Conservation (phyloP, 495 filamentous ascomycete genomes). For the Talaromyces proteolyticus region DNA sequence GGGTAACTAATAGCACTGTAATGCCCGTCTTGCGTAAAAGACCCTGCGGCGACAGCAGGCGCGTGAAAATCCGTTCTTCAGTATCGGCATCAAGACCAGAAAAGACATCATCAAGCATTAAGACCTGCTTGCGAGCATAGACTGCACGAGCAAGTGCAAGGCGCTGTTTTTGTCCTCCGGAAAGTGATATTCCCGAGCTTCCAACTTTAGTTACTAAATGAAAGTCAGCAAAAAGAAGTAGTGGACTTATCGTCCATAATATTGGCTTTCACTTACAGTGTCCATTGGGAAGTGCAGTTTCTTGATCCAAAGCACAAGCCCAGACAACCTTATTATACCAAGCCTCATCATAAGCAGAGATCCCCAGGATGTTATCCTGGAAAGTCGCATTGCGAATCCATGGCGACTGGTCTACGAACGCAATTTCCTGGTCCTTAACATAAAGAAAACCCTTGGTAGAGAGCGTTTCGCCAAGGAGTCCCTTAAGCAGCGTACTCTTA, state of each 20-base stretch:
- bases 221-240: neutral
- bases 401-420: conserved; percentile 46
- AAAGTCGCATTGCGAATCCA: conserved; percentile 56
- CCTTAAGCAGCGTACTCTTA: conserved; percentile 21
- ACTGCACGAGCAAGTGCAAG: conserved; percentile 55
- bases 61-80: conserved; percentile 52
- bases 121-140: conserved; percentile 44
- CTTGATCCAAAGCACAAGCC: conserved; percentile 52
- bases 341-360: conserved; percentile 42
- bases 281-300: conserved; percentile 55
- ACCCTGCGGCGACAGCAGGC: conserved; percentile 49
- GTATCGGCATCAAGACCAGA: conserved; percentile 58
- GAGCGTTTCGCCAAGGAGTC: conserved; percentile 26
- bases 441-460: conserved; percentile 30
- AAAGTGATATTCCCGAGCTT: conserved; percentile 57
- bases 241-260: conserved; percentile 11
- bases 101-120: conserved; percentile 56
- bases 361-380: conserved; percentile 50
- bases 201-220: conserved; percentile 1
- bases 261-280: conserved; percentile 67
- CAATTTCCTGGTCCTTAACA: conserved; percentile 29
- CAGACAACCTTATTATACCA: conserved; percentile 59
- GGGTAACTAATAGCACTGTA: conserved; percentile 26
- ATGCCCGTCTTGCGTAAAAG: conserved; percentile 41
- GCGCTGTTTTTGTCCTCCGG: conserved; percentile 73